A percentile compares a stretch with the other conserved stretches of the same genome.
Conservation (phyloP, 2,329 filamentous ascomycete species). For the Lasiodiplodia sp. region DNA sequence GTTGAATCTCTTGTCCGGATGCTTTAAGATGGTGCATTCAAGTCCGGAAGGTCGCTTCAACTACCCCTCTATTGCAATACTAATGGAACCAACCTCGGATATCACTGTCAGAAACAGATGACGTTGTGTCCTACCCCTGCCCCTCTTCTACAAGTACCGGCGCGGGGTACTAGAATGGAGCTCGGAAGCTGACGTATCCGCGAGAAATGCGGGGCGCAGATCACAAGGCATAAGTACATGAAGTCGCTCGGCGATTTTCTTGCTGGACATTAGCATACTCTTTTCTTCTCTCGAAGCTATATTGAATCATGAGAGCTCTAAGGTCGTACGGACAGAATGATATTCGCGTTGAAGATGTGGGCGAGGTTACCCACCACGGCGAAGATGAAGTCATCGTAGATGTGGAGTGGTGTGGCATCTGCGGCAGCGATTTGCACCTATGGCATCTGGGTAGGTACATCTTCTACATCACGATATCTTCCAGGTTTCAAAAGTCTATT, state of each 20-base stretch:
- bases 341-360: constrained; percentile 39
- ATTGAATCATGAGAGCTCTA: constrained; percentile 41
- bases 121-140: neutral
- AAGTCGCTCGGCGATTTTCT: neutral
- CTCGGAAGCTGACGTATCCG: neutral
- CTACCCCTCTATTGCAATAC: no score
- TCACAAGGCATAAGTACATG: neutral
- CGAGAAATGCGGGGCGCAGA: neutral
- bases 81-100: no score
- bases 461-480: neutral
- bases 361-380: constrained; percentile 36
- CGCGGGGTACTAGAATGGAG: neutral
- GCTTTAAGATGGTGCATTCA: no score
- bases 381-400: constrained; percentile 39
- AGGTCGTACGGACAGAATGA: constrained; percentile 39
- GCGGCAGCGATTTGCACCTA: constrained; percentile 42
- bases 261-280: neutral
- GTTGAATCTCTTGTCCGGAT: no score
- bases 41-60: no score
- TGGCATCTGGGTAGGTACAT: constrained; percentile 37
- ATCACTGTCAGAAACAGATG: neutral
- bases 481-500: no score
- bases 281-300: neutral
- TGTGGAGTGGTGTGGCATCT: constrained; percentile 43
- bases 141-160: neutral